Percentiles rank a stretch among this genome's conserved stretches.
phyloP scores from a whole-genome alignment of 441 rosid species.

The Bruguiera hainesii region DNA sequence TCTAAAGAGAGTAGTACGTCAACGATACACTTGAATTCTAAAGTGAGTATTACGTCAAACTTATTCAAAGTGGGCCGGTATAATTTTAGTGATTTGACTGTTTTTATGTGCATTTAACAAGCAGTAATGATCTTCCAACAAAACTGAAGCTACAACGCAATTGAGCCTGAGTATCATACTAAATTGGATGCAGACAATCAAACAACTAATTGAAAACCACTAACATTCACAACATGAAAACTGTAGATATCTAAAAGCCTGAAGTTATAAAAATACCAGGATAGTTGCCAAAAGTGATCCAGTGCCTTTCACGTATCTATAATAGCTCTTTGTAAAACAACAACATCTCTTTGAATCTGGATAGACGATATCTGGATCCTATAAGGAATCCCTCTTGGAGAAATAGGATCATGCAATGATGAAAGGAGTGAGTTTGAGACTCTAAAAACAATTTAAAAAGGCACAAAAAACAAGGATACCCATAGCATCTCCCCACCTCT shows the following conservation, averaged over 20 bases:
- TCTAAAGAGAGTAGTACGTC: too few species aligned
- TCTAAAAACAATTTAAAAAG: slow-evolving; percentile 13
- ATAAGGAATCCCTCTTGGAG: slow-evolving; percentile 33
- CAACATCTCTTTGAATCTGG: slow-evolving; percentile 89
- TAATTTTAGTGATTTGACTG: too few species aligned
- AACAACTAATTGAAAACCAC: slow-evolving; percentile 1
- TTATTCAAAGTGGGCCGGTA: too few species aligned
- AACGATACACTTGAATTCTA: not conserved
- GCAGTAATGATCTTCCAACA: too few species aligned
- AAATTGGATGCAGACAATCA: not conserved
- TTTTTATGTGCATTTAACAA: too few species aligned
- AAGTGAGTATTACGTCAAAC: too few species aligned
- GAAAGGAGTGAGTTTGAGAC: slow-evolving; percentile 5
- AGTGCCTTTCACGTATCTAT: slow-evolving; percentile 86
- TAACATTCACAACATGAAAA: not conserved
- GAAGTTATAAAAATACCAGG: slow-evolving; percentile 42
- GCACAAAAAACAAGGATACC: slow-evolving; percentile 54
- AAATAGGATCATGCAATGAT: not conserved
- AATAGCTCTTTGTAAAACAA: slow-evolving; percentile 96
- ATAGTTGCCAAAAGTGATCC: slow-evolving; percentile 87
- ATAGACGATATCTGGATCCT: slow-evolving; percentile 69
- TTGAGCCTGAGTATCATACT: not conserved
- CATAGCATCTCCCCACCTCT: slow-evolving; percentile 97
- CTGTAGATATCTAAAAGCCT: not conserved
- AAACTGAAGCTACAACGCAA: not conserved